Conservation (phyloP, 495 filamentous ascomycete species). For the Pseudoneurospora amorphoporcata region DNA sequence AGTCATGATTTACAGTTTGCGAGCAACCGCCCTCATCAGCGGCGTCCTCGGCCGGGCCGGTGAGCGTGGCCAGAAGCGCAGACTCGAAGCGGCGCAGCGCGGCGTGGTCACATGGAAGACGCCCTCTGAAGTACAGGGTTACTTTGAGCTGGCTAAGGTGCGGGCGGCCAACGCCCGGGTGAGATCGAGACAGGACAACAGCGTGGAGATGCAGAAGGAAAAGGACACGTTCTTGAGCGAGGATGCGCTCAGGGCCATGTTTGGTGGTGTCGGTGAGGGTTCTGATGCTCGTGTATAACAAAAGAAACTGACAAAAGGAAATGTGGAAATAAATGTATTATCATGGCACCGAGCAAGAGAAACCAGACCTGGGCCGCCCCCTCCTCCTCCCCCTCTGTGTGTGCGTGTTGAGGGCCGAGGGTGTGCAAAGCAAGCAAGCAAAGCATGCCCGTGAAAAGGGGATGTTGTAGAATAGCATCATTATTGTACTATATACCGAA, state of each 20-base stretch:
- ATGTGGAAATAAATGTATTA: neutral
- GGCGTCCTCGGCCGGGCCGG: conserved; percentile 79
- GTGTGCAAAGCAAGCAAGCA: neutral
- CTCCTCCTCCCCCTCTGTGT: no score
- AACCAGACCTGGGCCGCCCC: neutral
- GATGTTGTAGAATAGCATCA: neutral
- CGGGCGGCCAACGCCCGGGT: neutral
- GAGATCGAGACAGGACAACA: neutral
- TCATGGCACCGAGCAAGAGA: neutral
- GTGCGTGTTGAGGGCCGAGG: no score
- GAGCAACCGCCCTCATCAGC: conserved; percentile 69
- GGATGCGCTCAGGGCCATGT: neutral
- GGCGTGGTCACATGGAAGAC: conserved; percentile 51
- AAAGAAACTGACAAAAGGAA: neutral
- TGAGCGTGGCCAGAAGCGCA: conserved; percentile 57
- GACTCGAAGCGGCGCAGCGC: conserved; percentile 48
- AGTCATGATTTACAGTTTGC: conserved; percentile 52
- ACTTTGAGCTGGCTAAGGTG: conserved; percentile 7
- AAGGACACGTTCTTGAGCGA: neutral
- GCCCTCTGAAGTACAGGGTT: conserved; percentile 26
- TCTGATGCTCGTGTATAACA: neutral
- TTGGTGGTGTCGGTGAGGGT: neutral
- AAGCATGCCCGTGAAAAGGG: neutral
- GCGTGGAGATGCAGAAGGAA: neutral
- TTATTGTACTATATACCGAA: neutral